phyloP scores from a whole-genome alignment of 208 protist genomes.

The Trypanosoma lewisi region DNA sequence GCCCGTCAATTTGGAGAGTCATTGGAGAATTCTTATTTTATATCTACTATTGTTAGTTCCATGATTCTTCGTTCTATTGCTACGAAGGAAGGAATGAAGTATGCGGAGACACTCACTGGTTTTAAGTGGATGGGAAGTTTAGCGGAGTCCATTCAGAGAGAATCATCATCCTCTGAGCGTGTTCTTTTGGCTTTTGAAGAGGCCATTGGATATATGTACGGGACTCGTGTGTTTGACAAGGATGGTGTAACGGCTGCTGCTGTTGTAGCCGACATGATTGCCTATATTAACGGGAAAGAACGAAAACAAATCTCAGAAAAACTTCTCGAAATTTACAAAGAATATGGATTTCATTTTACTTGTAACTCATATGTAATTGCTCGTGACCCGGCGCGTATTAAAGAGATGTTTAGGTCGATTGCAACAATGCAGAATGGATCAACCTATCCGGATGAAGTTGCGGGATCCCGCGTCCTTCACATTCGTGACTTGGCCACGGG shows the following conservation, averaged over 20 bases:
- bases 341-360: slow-evolving; percentile 90
- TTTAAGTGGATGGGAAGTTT: slow-evolving; percentile 99
- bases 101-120: slow-evolving; percentile 96
- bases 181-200: slow-evolving; percentile 95
- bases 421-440: slow-evolving; percentile 29
- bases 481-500: slow-evolving; percentile 91
- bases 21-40: slow-evolving; percentile 47
- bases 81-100: slow-evolving; percentile 86
- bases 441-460: slow-evolving; percentile 57
- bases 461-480: slow-evolving; percentile 48
- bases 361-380: slow-evolving; percentile 94
- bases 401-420: slow-evolving; percentile 85
- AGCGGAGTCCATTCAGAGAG: slow-evolving; percentile 45
- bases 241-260: slow-evolving; percentile 95
- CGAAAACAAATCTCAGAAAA: slow-evolving; percentile 43
- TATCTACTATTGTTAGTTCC: slow-evolving; percentile 83
- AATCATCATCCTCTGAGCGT: slow-evolving; percentile 74
- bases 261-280: slow-evolving; percentile 91
- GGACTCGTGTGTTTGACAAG: slow-evolving; percentile 93
- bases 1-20: slow-evolving; percentile 36
- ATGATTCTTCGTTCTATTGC: slow-evolving; percentile 92
- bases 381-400: slow-evolving; percentile 71
- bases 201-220: slow-evolving; percentile 96
- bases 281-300: slow-evolving; percentile 49
- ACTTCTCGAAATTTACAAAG: slow-evolving; percentile 71